Evolutionary conservation across 179 eudicot genomes (phyloP).

Genomic region (Silene noctiflora): DNA sequence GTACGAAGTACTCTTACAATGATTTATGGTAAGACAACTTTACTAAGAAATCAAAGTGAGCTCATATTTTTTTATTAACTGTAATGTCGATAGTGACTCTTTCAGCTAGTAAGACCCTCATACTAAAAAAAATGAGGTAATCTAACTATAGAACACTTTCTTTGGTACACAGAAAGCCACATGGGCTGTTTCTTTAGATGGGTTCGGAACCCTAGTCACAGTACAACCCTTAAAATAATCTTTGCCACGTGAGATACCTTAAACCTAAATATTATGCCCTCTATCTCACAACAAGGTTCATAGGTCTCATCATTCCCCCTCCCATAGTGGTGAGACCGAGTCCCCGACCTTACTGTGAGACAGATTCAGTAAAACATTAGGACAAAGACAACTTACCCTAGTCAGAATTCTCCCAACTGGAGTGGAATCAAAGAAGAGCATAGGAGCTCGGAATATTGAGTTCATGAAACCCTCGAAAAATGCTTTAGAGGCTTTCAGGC

Average conservation of each 20-base stretch:
- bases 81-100: too few species aligned
- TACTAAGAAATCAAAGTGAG: too few species aligned
- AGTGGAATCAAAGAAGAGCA: slow-evolving; percentile 59
- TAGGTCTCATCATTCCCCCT: too few species aligned
- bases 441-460: slow-evolving; percentile 59
- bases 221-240: not conserved
- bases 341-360: too few species aligned
- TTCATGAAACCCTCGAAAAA: slow-evolving; percentile 40
- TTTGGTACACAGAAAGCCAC: not conserved
- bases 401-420: slow-evolving; percentile 58
- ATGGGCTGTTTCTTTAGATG: not conserved
- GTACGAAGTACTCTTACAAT: too few species aligned
- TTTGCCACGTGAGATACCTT: not conserved
- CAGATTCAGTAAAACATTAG: too few species aligned
- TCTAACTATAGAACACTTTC: not conserved
- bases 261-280: not conserved
- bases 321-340: too few species aligned
- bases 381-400: slow-evolving; percentile 34
- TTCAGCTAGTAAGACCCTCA: too few species aligned
- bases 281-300: too few species aligned
- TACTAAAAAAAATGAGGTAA: not conserved
- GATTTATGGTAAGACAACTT: too few species aligned
- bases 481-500: slow-evolving; percentile 20
- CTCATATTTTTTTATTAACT: too few species aligned
- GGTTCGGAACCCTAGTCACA: not conserved